These are phyloP conservation scores for Neurospora sp. DNA, from an alignment of 2,329 filamentous ascomycete genomes.

Conservation along the genomic window DNA sequence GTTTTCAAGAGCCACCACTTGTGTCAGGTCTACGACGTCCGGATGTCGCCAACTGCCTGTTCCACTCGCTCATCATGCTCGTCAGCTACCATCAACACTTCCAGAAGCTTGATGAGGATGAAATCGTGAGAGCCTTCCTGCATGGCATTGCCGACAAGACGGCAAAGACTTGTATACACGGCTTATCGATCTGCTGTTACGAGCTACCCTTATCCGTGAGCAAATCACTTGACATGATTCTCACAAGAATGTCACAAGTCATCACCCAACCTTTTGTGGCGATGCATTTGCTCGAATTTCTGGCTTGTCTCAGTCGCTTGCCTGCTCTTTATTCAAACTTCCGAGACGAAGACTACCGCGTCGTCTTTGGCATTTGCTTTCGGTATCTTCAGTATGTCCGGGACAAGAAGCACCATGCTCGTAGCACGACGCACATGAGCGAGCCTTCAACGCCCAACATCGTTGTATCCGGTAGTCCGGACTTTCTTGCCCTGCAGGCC, in stretches of 20 bases:
- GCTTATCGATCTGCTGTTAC: slow-evolving; percentile 87
- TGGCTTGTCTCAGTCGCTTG: slow-evolving; percentile 78
- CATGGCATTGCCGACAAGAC: slow-evolving; percentile 80
- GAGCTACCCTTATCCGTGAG: slow-evolving; percentile 82
- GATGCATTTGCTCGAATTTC: slow-evolving; percentile 89
- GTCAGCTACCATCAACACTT: slow-evolving; percentile 86
- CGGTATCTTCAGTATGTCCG: slow-evolving; percentile 84
- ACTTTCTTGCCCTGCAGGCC: slow-evolving; percentile 22
- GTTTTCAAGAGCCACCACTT: slow-evolving; percentile 70
- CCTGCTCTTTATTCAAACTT: slow-evolving; percentile 82
- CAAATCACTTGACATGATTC: slow-evolving; percentile 73
- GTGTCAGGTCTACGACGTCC: slow-evolving; percentile 74
- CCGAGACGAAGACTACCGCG: slow-evolving; percentile 82
- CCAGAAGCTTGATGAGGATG: slow-evolving; percentile 75
- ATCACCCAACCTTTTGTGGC: slow-evolving; percentile 89
- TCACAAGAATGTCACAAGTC: slow-evolving; percentile 90
- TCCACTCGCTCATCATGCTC: slow-evolving; percentile 77
- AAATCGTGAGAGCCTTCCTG: slow-evolving; percentile 78
- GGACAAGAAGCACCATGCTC: slow-evolving; percentile 46
- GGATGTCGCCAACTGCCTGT: slow-evolving; percentile 81
- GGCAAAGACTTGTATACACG: slow-evolving; percentile 88
- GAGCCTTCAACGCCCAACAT: slow-evolving; percentile 28
- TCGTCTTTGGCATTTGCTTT: slow-evolving; percentile 91
- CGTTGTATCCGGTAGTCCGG: slow-evolving; percentile 15
- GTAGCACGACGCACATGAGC: slow-evolving; percentile 35